These are phyloP conservation scores for Rhododendron molle DNA, from an alignment of 148 eudicot species.

Conservation along the genomic window DNA sequence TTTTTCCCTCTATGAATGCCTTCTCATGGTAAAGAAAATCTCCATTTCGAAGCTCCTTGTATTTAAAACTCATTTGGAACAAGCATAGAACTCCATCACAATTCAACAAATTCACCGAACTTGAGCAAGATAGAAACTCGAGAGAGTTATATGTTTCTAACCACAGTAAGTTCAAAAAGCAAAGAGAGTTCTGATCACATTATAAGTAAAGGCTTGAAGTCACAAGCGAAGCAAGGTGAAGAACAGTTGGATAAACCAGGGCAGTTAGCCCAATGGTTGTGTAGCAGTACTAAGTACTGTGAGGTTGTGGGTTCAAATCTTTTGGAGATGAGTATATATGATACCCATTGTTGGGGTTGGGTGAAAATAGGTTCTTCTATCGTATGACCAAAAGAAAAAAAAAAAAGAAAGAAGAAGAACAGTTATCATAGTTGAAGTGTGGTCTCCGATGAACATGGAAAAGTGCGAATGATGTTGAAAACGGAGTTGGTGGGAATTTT, in stretches of 20 bases:
- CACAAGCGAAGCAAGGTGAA: background rate
- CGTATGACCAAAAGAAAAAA: background rate
- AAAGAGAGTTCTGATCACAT: background rate
- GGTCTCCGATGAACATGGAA: background rate
- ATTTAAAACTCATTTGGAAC: background rate
- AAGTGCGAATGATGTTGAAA: background rate
- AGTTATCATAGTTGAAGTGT: background rate
- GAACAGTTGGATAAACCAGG: background rate
- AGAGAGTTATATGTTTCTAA: background rate
- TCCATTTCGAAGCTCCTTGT: background rate
- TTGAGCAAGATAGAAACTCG: background rate
- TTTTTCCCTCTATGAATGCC: background rate
- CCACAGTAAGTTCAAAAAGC: background rate
- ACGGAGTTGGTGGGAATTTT: background rate
- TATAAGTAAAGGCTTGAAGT: background rate
- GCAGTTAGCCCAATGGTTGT: background rate
- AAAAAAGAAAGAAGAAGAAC: no score
- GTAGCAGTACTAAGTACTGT: background rate
- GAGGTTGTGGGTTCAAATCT: background rate
- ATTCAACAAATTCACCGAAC: background rate
- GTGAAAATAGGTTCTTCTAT: background rate
- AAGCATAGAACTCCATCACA: background rate
- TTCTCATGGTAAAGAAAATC: background rate
- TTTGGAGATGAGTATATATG: background rate
- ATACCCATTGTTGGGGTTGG: background rate